Evolutionary conservation across 2,329 filamentous ascomycete genomes (phyloP), one percentile per base, ranked within the genome.

Genomic region (Claviceps maximensis): DNA sequence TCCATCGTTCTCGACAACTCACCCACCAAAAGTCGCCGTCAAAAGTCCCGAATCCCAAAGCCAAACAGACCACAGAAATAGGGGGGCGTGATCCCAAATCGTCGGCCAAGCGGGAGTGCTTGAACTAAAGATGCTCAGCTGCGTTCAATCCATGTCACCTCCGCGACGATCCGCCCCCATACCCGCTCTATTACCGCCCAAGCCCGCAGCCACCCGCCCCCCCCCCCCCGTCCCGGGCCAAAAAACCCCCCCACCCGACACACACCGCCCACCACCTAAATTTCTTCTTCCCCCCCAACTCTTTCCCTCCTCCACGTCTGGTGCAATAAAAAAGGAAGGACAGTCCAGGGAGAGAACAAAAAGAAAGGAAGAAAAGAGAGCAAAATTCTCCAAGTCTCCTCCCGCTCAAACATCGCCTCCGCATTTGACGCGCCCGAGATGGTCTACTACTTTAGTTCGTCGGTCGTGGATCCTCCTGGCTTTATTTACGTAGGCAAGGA

Each of bases 401-500:
- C n/a, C n/a, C n/a, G n/a, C n/a, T n/a, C n/a, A n/a, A n/a, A n/a
- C n/a, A n/a, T n/a, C n/a, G 31, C 31, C 31, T 33, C 12, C 2
- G 8, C 31, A 33, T 9, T 29, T 29, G 29, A 29, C 29, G 8
- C 17, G 17, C n/a, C 9, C n/a, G 12, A 29, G 25, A 94, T 98
- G 93, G 93, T 98, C 47, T 95, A 87, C 73, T 97, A 97, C 70
- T 97, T 93, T 69, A 93, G 83, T 1, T 97, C 91, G 27, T 91
- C 80, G 56, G 82, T 83, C 44, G 88, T 95, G 41, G 77, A 83
- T 13, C 91, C 93, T 2, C 67, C 89, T 33, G 91, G 89, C 44
- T 90, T 85, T 66, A 83, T 98, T 64, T 98, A 98, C 67, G 89
- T 96, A 55, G 93, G 93, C 69, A 98, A 97, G 71, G 93, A 98